Evolutionary conservation across 768 basidiomycete genomes (phyloP).

Genomic region (Lactifluus hygrophoroides): DNA sequence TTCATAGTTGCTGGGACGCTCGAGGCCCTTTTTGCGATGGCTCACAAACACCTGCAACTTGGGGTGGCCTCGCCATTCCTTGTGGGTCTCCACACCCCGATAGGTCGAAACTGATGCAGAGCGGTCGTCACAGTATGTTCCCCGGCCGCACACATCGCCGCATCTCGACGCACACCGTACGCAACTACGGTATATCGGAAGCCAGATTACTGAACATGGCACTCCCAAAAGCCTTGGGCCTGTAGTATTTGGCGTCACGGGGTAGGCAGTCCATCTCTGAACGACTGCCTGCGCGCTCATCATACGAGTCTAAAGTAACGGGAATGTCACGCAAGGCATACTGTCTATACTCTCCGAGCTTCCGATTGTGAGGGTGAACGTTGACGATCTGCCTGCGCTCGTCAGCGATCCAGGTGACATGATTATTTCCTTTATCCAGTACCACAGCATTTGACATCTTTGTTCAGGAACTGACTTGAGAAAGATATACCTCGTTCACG

Average conservation of each 20-base stretch:
- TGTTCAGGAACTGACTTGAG: conserved; percentile 43
- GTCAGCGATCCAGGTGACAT: conserved; percentile 43
- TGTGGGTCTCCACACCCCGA: conserved; percentile 34
- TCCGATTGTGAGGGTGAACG: conserved; percentile 50
- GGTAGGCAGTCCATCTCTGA: conserved; percentile 36
- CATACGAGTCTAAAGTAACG: conserved; percentile 40
- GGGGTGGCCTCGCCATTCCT: conserved; percentile 81
- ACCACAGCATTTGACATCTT: not conserved
- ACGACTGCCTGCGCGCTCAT: conserved; percentile 3
- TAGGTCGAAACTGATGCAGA: not conserved
- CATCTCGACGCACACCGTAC: conserved; percentile 46
- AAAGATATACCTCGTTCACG: conserved; percentile 73
- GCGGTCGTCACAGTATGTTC: conserved; percentile 47
- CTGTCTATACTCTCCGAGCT: conserved; percentile 65
- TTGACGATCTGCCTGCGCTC: conserved; percentile 48
- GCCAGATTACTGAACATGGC: conserved; percentile 44
- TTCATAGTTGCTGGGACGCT: conserved; percentile 72
- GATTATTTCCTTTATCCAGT: not conserved
- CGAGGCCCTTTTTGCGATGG: conserved; percentile 72
- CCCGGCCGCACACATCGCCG: conserved; percentile 68
- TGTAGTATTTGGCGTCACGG: conserved; percentile 73
- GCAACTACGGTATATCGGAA: conserved; percentile 49
- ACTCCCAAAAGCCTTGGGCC: conserved; percentile 63
- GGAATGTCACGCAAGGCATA: conserved; percentile 76
- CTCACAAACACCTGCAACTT: conserved; percentile 66